Base-by-base conservation (phyloP, 2,329 filamentous ascomycete genomes). In the Furcasterigmium furcatum region DNA sequence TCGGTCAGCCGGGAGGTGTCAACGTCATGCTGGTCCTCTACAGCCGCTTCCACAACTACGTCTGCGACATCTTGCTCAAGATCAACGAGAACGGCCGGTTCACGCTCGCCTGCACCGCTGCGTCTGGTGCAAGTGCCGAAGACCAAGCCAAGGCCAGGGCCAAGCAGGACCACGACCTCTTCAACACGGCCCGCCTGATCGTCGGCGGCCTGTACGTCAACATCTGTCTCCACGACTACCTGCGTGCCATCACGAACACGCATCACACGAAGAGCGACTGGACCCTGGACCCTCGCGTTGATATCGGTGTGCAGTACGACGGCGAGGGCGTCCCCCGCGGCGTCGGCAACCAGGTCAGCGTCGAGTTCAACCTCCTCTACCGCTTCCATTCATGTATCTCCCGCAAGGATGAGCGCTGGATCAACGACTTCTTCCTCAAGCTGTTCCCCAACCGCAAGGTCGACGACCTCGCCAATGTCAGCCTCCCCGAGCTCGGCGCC, bases 1-100 rank as follows among this genome's bases (percentile, higher is more conserved):
- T 87, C 5, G 77, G 79, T 4, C 84, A 87, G 46, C 85, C 85
- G 4, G 79, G 83, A 0, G 85, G 85, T 21, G 82, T 87, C n/a
- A 80, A 80, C 36, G 77, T 79, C 10, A 65, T 88, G 52, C 61
- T 89, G 30, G 80, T 88, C 52, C 78, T 87, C 66, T 88, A 86
- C 70, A 81, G 72, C 51, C 73, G 78, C 5, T 88, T 85, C 61
- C 85, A 89, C 65, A 88, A 88, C 59, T 80, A 85, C 45, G 77
- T 82, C 4, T 83, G 75, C 2, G 75, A 80, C 38, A 75, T 84
- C 29, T 60, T 88, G 41, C 75, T 79, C 5, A 65, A 70, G 6
- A 55, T 55, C 48, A 55, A 52, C 39, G 53, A 55, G 40, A 30
- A 30, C 9, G 46, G 47, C 12, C 49, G 49, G n/a, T 55, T 55